Base-by-base conservation (phyloP, 495 filamentous ascomycete genomes). In the Xylaria nigripes region DNA sequence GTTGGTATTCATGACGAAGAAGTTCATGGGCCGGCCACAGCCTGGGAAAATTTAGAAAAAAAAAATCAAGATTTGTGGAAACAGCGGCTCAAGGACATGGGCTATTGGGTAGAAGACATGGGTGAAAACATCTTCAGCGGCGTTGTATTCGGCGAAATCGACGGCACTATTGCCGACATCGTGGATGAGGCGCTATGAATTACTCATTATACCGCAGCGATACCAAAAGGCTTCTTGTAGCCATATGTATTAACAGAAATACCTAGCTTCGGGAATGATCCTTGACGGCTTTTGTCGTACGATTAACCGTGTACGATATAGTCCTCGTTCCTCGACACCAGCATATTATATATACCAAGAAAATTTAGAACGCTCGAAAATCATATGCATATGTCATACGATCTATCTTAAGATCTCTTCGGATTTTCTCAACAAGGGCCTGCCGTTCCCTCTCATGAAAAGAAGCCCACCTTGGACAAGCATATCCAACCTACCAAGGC, bases 71-170 rank as follows among this genome's bases (percentile, higher is more conserved):
- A 73, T 45, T 60, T 65, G 13, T 95, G 90, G 90, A 87, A 84
- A 72, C 66, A 75, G 57, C 77, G 75, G 59, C 71, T 95, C 38
- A 75, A 76, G 53, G 72, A 81, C 52, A 83, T 86, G 2, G 89
- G 88, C 4, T 76, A 88, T 48, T 91, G 87, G 87, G 74, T 77
- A 5, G 78, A 79, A 51, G 79, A 79, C 34, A 79, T 90, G 69
- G 86, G 86, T 1, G 86, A 89, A 69, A 76, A 75, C 29, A 77
- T 93, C 12, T 75, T 93, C 32, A 77, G 83, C 65, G 82, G 86
- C 6, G 76, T 95, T 6, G 67, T 94, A 43, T 94, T 94, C 71
- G 77, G 81, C 19, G 79, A 88, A 68, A 70, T 81, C 48, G 86
- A 76, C 50, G 81, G 75, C 19, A 58, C 73, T 6, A 72, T 87